These are phyloP conservation scores for Magnaporthiopsis poae DNA, from an alignment of 2,329 filamentous ascomycete species.

Conservation along the genomic window DNA sequence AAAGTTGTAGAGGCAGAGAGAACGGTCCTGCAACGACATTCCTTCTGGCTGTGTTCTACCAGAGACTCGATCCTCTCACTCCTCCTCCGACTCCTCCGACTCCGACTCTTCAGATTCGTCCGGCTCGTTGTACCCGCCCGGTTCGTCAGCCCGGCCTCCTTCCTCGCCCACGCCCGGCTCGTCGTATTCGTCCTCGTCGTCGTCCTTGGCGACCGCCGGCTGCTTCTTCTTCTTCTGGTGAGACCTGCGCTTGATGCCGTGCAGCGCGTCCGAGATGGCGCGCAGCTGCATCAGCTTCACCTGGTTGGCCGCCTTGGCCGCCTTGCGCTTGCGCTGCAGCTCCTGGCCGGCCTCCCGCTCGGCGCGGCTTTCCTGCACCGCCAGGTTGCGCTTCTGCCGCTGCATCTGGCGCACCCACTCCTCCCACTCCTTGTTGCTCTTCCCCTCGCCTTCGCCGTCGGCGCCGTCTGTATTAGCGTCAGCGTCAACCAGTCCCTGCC, in stretches of 20 bases:
- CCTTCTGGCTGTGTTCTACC: not conserved
- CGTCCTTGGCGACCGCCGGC: too few relatives aligned
- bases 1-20: too few relatives aligned
- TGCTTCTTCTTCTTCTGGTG: not conserved
- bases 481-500: conserved; percentile 3
- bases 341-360: not conserved
- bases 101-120: not conserved
- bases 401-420: not conserved
- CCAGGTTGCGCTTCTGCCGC: not conserved
- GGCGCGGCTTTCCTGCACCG: not conserved
- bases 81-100: not conserved
- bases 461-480: not conserved
- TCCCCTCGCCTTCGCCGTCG: too few relatives aligned
- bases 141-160: not conserved
- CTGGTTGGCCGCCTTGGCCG: not conserved
- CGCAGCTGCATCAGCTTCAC: not conserved
- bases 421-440: not conserved
- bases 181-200: not conserved
- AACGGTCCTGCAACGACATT: too few relatives aligned
- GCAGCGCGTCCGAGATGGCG: not conserved
- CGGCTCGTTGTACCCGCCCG: too few relatives aligned
- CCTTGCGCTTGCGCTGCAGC: not conserved
- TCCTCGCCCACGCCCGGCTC: too few relatives aligned
- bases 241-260: not conserved
- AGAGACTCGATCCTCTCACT: not conserved